phyloP scores from a whole-genome alignment of 2,329 filamentous ascomycete species.

The Ophiostoma sp. region DNA sequence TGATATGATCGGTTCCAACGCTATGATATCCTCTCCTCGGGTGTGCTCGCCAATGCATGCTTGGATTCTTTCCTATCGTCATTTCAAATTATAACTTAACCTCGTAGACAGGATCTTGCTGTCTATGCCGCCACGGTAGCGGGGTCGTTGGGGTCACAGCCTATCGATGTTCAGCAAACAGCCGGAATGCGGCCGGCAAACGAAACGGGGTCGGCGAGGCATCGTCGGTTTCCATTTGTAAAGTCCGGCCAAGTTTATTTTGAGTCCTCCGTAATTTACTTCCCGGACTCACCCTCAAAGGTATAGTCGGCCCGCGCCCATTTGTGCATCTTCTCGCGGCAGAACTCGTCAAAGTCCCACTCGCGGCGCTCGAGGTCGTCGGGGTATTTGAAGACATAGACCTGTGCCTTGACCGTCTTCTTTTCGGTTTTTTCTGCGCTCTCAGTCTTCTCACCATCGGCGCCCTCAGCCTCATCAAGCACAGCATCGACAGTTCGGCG shows the following conservation, averaged over 20 bases:
- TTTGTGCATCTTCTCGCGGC: conserved; percentile 64
- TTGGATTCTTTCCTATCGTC: not conserved
- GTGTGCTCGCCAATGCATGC: not conserved
- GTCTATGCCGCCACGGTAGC: conserved; percentile 27
- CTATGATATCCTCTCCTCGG: not conserved
- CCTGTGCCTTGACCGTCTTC: conserved; percentile 55
- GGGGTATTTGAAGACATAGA: conserved; percentile 63
- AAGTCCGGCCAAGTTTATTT: not conserved
- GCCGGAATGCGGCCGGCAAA: not conserved
- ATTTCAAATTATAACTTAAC: not conserved
- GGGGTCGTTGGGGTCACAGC: conserved; percentile 30
- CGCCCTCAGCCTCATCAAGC: conserved; percentile 36
- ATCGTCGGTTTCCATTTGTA: not conserved
- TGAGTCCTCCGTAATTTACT: not conserved
- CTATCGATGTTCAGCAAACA: conserved; percentile 22
- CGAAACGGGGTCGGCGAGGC: not conserved
- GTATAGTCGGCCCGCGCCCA: conserved; percentile 56
- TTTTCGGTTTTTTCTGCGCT: not conserved
- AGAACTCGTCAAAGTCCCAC: conserved; percentile 88
- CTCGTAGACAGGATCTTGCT: not conserved
- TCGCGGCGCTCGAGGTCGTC: conserved; percentile 66
- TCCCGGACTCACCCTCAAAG: conserved; percentile 42
- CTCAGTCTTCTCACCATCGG: not conserved
- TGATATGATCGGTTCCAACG: not conserved
- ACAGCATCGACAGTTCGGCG: conserved; percentile 57